These are phyloP conservation scores for Musa itinerans DNA, from an alignment of 176 grass and related monocot genomes.

Conservation along the genomic window DNA sequence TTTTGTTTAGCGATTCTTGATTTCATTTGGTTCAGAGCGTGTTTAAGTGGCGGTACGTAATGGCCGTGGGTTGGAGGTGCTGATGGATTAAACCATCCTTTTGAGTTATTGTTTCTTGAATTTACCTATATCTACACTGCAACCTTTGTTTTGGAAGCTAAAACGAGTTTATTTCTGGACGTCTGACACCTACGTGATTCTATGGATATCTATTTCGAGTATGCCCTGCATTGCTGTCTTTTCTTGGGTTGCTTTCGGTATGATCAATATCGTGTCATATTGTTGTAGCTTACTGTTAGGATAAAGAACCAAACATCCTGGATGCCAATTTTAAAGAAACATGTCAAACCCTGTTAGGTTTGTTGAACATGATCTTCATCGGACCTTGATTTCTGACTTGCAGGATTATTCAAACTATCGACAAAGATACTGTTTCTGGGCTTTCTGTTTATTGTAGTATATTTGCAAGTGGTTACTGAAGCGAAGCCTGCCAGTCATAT, in stretches of 20 bases:
- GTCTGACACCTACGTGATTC: neutral
- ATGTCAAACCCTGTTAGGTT: neutral
- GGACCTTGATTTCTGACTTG: conserved; percentile 19
- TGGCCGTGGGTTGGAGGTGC: neutral
- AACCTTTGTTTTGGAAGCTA: neutral
- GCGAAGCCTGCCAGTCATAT: conserved; percentile 27
- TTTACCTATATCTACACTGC: neutral
- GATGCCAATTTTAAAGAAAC: conserved; percentile 9
- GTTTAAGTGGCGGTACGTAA: neutral
- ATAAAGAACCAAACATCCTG: neutral
- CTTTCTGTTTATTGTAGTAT: conserved; percentile 27
- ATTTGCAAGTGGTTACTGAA: conserved; percentile 29
- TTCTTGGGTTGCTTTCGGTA: neutral
- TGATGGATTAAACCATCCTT: neutral
- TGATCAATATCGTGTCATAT: neutral
- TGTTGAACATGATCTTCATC: neutral
- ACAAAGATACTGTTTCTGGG: conserved; percentile 17
- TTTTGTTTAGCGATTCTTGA: neutral
- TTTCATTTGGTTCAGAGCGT: neutral
- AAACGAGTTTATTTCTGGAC: neutral
- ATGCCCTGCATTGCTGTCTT: neutral
- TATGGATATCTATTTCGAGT: neutral
- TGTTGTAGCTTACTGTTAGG: neutral
- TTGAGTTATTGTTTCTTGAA: neutral
- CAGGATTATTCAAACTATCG: conserved; percentile 32